phyloP scores from a whole-genome alignment of 805 yeast species.

The Wickerhamiella shivajii region DNA sequence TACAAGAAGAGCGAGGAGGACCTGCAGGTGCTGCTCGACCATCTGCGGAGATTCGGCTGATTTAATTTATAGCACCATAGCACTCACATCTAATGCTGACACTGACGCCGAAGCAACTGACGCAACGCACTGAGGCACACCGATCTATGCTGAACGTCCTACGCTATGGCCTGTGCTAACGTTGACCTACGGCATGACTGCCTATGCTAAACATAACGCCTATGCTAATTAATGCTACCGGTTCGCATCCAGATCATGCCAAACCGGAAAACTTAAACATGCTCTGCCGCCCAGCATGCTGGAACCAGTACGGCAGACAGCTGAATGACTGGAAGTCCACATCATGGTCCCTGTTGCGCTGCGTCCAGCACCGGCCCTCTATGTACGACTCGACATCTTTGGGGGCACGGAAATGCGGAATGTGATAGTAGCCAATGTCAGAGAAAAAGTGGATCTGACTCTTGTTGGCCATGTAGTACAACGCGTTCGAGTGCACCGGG shows the following conservation, averaged over 20 bases:
- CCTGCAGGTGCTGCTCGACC: slow-evolving; percentile 73
- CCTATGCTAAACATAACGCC: too few species aligned
- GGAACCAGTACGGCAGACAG: slow-evolving; percentile 27
- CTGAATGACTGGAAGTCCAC: slow-evolving; percentile 24
- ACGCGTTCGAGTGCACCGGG: slow-evolving; percentile 70
- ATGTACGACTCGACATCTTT: slow-evolving; percentile 23
- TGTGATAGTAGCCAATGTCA: slow-evolving; percentile 68
- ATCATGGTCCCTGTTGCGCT: slow-evolving; percentile 21
- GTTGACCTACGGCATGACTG: too few species aligned
- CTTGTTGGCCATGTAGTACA: slow-evolving; percentile 41
- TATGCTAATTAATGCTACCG: too few species aligned
- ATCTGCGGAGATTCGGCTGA: slow-evolving; percentile 37
- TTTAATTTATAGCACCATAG: not conserved
- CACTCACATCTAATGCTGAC: too few species aligned
- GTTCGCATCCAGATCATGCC: too few species aligned
- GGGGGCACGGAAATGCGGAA: slow-evolving; percentile 40
- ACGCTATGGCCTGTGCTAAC: too few species aligned
- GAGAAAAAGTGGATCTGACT: slow-evolving; percentile 60
- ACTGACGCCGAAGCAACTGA: too few species aligned
- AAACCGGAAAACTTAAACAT: slow-evolving; percentile 20
- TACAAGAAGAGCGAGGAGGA: slow-evolving; percentile 76
- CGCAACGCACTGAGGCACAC: too few species aligned
- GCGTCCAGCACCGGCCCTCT: slow-evolving; percentile 26
- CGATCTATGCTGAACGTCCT: too few species aligned
- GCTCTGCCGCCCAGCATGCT: slow-evolving; percentile 22